These are phyloP conservation scores for Globisporangium orthogonon DNA, from an alignment of 352 stramenopile species.

Conservation along the genomic window DNA sequence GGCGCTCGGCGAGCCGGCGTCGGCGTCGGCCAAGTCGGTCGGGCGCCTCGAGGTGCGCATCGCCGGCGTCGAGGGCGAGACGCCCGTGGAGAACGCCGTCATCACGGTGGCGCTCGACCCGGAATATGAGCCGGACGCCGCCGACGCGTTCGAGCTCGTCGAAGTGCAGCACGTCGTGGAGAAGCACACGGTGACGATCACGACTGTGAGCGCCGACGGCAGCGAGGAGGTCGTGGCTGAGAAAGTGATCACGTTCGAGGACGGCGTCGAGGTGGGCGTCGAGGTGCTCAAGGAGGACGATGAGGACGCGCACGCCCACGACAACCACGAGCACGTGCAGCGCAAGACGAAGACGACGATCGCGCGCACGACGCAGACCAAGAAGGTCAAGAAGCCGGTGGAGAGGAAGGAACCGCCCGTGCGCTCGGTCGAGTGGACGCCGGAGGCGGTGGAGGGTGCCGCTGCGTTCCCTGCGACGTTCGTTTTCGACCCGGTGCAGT, in stretches of 20 bases:
- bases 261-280: constrained; percentile 39
- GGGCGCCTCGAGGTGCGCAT: constrained; percentile 63
- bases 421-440: constrained; percentile 24
- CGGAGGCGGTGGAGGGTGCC: constrained; percentile 8
- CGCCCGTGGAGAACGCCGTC: constrained; percentile 38
- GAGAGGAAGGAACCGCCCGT: constrained; percentile 33
- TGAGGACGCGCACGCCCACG: constrained; percentile 1
- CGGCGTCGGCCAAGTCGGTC: constrained; percentile 51
- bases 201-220: constrained; percentile 26
- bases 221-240: constrained; percentile 14
- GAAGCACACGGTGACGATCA: constrained; percentile 51
- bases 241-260: constrained; percentile 16
- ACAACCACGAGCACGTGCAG: constrained; percentile 15
- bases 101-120: constrained; percentile 71
- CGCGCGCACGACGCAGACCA: constrained; percentile 43
- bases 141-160: constrained; percentile 24
- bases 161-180: constrained; percentile 47
- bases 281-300: constrained; percentile 22
- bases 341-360: constrained; percentile 60
- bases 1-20: constrained; percentile 29
- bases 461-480: constrained; percentile 57
- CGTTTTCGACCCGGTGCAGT: constrained; percentile 80
- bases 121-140: constrained; percentile 63
- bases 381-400: constrained; percentile 53
- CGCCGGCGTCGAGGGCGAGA: constrained; percentile 45